phyloP scores from a whole-genome alignment of 768 basidiomycete species.

The Leccinum longicurvipes region DNA sequence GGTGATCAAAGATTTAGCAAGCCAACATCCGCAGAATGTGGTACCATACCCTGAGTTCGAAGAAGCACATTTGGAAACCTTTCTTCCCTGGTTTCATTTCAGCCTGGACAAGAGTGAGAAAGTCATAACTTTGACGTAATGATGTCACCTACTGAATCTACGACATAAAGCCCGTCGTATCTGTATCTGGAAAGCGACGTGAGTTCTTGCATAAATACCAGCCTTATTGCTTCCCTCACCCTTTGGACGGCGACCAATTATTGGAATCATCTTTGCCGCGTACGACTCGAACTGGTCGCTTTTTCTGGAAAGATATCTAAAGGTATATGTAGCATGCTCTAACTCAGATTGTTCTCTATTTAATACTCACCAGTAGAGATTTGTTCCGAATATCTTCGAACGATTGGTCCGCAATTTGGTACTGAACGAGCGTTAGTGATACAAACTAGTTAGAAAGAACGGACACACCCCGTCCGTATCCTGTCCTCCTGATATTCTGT shows the following conservation, averaged over 20 bases:
- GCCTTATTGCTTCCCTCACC: constrained; percentile 14
- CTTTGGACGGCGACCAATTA: constrained; percentile 18
- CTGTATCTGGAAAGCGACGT: constrained; percentile 22
- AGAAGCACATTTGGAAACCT: constrained; percentile 29
- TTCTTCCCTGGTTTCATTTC: constrained; percentile 14
- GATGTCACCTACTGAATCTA: constrained; percentile 17
- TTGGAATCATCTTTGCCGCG: constrained; percentile 27
- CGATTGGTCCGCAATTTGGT: constrained; percentile 23
- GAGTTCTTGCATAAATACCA: background rate
- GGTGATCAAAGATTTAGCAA: background rate
- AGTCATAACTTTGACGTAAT: background rate
- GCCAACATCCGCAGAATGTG: background rate
- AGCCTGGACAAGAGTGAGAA: constrained; percentile 18
- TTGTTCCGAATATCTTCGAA: constrained; percentile 20
- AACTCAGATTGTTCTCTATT: background rate
- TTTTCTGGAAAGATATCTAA: constrained; percentile 30
- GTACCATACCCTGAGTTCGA: constrained; percentile 23
- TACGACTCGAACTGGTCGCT: constrained; percentile 36
- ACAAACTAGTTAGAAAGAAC: background rate
- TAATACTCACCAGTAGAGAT: constrained; percentile 16
- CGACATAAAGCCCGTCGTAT: constrained; percentile 33
- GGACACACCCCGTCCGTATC: constrained; percentile 12
- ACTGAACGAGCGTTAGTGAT: constrained; percentile 11
- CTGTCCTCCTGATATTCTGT: constrained; percentile 22
- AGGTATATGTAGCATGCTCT: background rate